Evolutionary conservation across 2,329 filamentous ascomycete species (phyloP).

Genomic region (Dendrostoma leiphaemia): DNA sequence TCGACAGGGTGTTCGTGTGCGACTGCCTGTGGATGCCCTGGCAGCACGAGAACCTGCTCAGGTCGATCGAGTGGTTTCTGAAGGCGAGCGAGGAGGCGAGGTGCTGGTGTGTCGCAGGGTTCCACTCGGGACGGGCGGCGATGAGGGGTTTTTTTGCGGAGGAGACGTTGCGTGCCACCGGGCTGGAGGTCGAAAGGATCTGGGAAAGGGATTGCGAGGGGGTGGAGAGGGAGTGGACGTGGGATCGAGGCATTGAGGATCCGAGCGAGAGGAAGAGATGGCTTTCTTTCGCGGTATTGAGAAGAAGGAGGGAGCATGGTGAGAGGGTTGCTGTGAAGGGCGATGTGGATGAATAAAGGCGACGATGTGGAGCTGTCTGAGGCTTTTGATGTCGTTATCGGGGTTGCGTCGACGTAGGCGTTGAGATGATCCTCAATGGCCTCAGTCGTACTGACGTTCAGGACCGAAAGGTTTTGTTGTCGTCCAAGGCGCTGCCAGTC

Average conservation of each 20-base stretch:
- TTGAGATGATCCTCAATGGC: too few relatives aligned
- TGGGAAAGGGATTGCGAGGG: constrained; percentile 70
- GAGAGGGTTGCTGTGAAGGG: background rate
- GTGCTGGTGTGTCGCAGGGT: constrained; percentile 66
- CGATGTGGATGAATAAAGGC: background rate
- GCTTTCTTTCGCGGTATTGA: constrained; percentile 61
- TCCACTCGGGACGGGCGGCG: constrained; percentile 68
- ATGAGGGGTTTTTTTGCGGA: constrained; percentile 63
- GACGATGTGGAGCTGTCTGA: too few relatives aligned
- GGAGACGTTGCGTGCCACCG: constrained; percentile 42
- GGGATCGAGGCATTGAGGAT: constrained; percentile 61
- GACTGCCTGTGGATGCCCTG: constrained; percentile 76
- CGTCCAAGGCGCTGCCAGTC: too few relatives aligned
- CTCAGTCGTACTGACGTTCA: too few relatives aligned
- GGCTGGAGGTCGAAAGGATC: constrained; percentile 61
- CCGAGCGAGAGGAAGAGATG: constrained; percentile 64
- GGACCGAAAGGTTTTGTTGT: too few relatives aligned
- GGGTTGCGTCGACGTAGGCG: too few relatives aligned
- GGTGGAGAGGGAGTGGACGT: constrained; percentile 57
- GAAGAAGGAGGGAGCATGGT: constrained; percentile 26
- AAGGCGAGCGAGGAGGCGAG: constrained; percentile 40
- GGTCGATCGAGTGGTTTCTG: constrained; percentile 64
- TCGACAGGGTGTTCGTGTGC: constrained; percentile 64
- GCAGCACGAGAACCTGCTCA: constrained; percentile 66
- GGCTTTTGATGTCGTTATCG: too few relatives aligned